phyloP scores from a whole-genome alignment of 139 green algal species.

The Chlamydomonas sp. region DNA sequence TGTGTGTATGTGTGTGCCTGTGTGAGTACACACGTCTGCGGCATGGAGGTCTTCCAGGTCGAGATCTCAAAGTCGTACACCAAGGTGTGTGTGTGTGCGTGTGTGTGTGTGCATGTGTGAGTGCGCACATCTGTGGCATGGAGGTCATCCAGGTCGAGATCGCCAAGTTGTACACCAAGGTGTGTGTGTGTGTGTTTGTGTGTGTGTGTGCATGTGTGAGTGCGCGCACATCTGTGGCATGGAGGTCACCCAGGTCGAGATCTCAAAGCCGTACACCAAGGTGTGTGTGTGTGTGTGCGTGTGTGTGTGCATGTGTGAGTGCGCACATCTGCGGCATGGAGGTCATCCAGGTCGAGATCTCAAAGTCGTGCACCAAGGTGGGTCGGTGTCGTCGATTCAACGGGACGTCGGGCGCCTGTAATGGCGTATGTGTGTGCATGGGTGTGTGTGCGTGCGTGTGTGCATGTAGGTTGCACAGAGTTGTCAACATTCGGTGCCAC shows the following conservation, averaged over 20 bases:
- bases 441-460: too few relatives aligned
- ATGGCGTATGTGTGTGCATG: too few relatives aligned
- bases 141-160: constrained; percentile 39
- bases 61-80: constrained; percentile 73
- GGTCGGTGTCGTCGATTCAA: too few relatives aligned
- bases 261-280: constrained; percentile 59
- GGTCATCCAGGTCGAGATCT: too few relatives aligned
- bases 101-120: constrained; percentile 3
- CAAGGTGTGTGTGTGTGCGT: constrained; percentile 16
- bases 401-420: too few relatives aligned
- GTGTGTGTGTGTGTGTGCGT: constrained; percentile 6
- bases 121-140: not conserved
- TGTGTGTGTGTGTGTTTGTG: constrained; percentile 5
- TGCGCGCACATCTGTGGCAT: not conserved
- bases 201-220: constrained; percentile 7
- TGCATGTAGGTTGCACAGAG: too few relatives aligned
- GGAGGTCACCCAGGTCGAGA: constrained; percentile 32
- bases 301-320: too few relatives aligned
- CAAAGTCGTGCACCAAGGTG: constrained; percentile 59
- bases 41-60: too few relatives aligned
- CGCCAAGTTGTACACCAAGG: constrained; percentile 57
- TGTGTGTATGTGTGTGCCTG: not conserved
- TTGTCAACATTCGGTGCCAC: too few relatives aligned
- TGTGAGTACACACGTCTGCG: too few relatives aligned
- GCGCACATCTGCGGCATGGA: too few relatives aligned